These are phyloP conservation scores for Simplicillium sp. DNA, from an alignment of 2,329 filamentous ascomycete genomes.

Conservation along the genomic window DNA sequence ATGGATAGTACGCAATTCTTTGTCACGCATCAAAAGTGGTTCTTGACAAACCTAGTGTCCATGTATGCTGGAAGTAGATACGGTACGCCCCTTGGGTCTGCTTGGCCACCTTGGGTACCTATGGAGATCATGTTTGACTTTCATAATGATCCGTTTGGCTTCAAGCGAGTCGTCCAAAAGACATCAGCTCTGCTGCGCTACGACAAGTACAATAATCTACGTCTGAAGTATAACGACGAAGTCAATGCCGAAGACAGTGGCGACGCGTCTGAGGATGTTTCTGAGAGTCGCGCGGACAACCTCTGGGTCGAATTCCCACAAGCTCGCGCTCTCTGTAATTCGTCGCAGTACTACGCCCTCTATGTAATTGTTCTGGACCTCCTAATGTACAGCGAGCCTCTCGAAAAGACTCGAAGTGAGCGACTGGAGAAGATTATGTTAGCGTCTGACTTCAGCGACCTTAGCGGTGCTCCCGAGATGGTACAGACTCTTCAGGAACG, in stretches of 20 bases:
- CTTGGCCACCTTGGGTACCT: conserved; percentile 97
- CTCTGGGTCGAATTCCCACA: conserved; percentile 96
- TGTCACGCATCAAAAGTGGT: conserved; percentile 87
- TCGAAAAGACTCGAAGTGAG: conserved; percentile 95
- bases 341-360: conserved; percentile 92
- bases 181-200: conserved; percentile 91
- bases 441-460: conserved; percentile 94
- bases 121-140: conserved; percentile 99
- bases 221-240: conserved; percentile 94
- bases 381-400: conserved; percentile 87
- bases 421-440: conserved; percentile 97
- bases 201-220: conserved; percentile 96
- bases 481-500: conserved; percentile 85
- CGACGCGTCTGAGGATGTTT: conserved; percentile 40
- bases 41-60: conserved; percentile 73
- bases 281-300: conserved; percentile 83
- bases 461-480: conserved; percentile 88
- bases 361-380: conserved; percentile 97
- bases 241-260: conserved; percentile 54
- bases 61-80: conserved; percentile 94
- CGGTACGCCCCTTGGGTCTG: conserved; percentile 71
- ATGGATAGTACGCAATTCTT: conserved; percentile 99
- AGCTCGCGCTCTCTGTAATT: conserved; percentile 91
- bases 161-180: conserved; percentile 92
- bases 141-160: conserved; percentile 87